phyloP scores from a whole-genome alignment of 371 early-diverging fungal genomes.

The Mucor sp. region DNA sequence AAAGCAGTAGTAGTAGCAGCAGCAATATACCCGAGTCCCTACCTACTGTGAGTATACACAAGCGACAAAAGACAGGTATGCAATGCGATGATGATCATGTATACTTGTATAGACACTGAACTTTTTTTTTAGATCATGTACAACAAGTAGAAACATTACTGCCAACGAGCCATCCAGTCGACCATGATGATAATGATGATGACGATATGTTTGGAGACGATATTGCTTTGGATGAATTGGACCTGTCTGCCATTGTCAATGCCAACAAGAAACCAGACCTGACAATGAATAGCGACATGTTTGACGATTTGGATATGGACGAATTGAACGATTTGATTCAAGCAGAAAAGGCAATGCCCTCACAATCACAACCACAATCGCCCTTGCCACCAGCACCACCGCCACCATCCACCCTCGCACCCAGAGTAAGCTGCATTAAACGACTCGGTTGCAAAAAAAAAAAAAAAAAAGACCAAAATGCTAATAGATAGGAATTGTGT shows the following conservation, averaged over 20 bases:
- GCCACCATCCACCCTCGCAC: neutral
- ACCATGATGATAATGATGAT: constrained; percentile 19
- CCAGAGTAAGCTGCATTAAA: neutral
- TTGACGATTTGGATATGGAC: constrained; percentile 15
- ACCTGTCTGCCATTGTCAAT: constrained; percentile 6
- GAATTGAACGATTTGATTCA: constrained; percentile 1
- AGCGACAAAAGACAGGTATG: constrained; percentile 7
- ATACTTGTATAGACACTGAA: too few species aligned
- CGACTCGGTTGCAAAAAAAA: too few species aligned
- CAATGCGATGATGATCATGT: neutral
- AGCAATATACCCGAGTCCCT: neutral
- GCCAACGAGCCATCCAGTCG: neutral
- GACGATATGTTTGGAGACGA: constrained; percentile 50
- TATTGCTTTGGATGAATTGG: constrained; percentile 33
- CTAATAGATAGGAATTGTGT: too few species aligned
- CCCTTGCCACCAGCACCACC: too few species aligned
- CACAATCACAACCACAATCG: neutral
- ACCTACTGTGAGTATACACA: neutral
- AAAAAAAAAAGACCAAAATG: too few species aligned
- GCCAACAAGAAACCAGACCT: neutral
- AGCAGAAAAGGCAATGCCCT: neutral
- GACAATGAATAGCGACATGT: neutral
- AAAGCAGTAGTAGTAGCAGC: neutral
- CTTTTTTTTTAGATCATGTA: too few species aligned
- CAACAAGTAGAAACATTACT: neutral